Base-by-base conservation (phyloP, 495 filamentous ascomycete species). In the Aeminium ludgeri region DNA sequence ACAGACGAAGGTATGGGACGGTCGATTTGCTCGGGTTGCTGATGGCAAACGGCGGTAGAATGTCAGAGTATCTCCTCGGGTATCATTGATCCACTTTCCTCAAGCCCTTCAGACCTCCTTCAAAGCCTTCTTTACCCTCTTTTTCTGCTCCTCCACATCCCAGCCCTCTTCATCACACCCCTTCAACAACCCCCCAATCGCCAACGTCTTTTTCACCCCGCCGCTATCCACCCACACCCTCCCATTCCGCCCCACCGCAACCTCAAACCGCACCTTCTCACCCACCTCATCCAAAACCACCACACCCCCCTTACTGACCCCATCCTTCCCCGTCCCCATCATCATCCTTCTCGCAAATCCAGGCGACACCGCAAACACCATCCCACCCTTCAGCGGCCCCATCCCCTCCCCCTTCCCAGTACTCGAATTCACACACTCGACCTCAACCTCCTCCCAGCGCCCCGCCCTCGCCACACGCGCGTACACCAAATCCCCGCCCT, bases 171-270 rank as follows among this genome's bases (percentile, higher is more conserved):
- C 66, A 56, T 94, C 89, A 6, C 80, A 81, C 55, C 78, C 72
- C 54, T 68, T 67, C 39, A 96, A 60, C 43, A 83, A 84, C 48
- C 74, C 70, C n/a, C 86, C 87, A 41, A 95, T 76, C 5, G 73
- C 66, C 36, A 95, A 53, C 7, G 81, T 85, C 45, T 65, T 71
- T 57, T 64, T 69, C 19, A 78, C 58, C 34, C 67, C 77, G 11
- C 74, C 79, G 36, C 66, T 70, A 49, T 83, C 73, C 13, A 96
- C 78, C 89, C 89, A 95, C 28, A 95, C 70, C 63, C 72, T 80
- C 16, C 89, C 89, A 58, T 97, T 97, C 56, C 86, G 75, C 17
- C 91, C 91, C 19, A 94, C 83, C 3, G 89, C 89, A 44, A 89
- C 76, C 65, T 97, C 89, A 60, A 95, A 97, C 37, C 72, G 69